Base-by-base conservation (phyloP, 2,329 filamentous ascomycete species). In the Pseudogymnoascus sp. region DNA sequence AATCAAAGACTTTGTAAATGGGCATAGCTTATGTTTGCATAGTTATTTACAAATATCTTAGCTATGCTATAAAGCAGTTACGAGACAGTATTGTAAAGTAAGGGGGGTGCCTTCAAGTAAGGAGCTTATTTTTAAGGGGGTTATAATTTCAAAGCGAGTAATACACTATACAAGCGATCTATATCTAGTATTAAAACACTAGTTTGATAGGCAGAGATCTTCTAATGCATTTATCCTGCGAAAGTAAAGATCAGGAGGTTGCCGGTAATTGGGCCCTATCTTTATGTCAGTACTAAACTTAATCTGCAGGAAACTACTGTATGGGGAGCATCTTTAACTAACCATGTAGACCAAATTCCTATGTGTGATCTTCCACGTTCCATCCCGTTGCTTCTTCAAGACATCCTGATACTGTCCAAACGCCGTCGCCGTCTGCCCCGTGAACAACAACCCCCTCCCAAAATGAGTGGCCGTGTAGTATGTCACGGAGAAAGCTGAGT, bases 361-460 rank as follows among this genome's bases (percentile, higher is more conserved):
- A 35, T 59, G 31, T n/a, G 10, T 36, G 13, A 59, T 38, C 55
- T 10, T 59, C 55, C 55, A 59, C 29, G 8, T n/a, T 27, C 33
- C 51, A 33, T 38, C 12, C 51, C 9, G 2, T 2, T 29, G 5
- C 55, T 27, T 35, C 15, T 9, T 38, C 55, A 25, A 59, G 3
- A 59, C 55, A 59, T 59, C 55, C 55, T 38, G 55, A 59, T 59
- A 59, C 55, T 59, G 55, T 9, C 55, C 55, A 35, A 35, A 59
- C 31, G 55, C 55, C 29, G 31, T 38, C 8, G 35, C 31, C 55
- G 35, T 38, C 31, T 36, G 25, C 29, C 55, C 55, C n/a, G 15
- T 27, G 17, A 48, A 48, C 13, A 48, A 48, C 13, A 9, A 13
- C 4, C 29, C 55, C n/a, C 31, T 36, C 29, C 55, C 55, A 36